Evolutionary conservation across 257 asterid species (phyloP).

Genomic region (Leptodermis oblonga): DNA sequence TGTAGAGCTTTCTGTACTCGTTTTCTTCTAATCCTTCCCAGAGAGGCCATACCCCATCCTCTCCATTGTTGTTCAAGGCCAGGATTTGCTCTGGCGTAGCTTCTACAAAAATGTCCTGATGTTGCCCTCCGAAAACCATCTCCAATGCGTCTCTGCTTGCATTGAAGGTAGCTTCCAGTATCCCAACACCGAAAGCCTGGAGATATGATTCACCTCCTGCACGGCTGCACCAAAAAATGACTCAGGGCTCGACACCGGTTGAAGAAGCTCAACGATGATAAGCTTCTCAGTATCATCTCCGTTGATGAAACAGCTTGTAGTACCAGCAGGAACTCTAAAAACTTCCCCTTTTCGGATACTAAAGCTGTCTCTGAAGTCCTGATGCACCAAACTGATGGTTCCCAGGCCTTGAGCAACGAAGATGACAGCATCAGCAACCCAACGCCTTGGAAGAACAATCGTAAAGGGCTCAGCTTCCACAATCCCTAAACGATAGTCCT

Average conservation of each 20-base stretch:
- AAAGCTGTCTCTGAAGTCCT: constrained; percentile 48
- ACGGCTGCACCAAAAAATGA: neutral
- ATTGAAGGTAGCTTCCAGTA: constrained; percentile 62
- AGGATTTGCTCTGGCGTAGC: constrained; percentile 57
- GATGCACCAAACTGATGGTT: constrained; percentile 30
- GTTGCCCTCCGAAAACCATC: constrained; percentile 43
- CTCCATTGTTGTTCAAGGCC: constrained; percentile 46
- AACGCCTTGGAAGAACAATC: constrained; percentile 55
- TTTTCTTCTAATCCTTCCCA: constrained; percentile 41
- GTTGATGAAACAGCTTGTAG: constrained; percentile 53
- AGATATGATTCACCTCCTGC: neutral
- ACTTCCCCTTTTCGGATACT: constrained; percentile 49
- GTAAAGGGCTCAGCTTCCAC: constrained; percentile 64
- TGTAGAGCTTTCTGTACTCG: constrained; percentile 49
- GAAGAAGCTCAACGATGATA: constrained; percentile 41
- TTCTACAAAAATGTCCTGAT: constrained; percentile 42
- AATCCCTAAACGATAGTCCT: constrained; percentile 45
- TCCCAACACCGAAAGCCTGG: constrained; percentile 47
- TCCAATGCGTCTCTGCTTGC: constrained; percentile 31
- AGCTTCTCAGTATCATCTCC: constrained; percentile 37
- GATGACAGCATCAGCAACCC: constrained; percentile 50
- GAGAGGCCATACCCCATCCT: constrained; percentile 66
- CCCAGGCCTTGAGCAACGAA: constrained; percentile 63
- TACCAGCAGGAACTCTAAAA: constrained; percentile 44
- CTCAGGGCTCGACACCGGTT: constrained; percentile 50